Evolutionary conservation across 2,329 filamentous ascomycete species (phyloP), one percentile per base, ranked within the genome.

Genomic region (Exophiala sideris): DNA sequence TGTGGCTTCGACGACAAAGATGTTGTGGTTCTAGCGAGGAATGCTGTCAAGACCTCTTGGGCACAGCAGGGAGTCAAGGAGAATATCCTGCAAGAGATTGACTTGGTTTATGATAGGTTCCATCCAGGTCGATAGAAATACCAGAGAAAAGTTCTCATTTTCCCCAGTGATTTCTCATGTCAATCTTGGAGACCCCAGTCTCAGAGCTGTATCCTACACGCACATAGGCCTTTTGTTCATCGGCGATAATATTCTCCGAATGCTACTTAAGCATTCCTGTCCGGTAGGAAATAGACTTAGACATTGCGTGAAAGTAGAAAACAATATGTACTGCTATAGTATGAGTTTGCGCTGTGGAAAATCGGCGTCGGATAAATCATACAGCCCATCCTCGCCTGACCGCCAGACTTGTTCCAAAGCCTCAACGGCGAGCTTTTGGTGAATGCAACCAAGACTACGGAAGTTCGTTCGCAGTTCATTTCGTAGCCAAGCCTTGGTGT

Each of bases 31-130:
- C 59, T 80, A 46, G 68, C 66, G 0, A 69, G 60, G 14, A 71
- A 79, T 62, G 72, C 71, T 0, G 66, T 79, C 5, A 71, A 73
- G 7, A 76, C 77, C 56, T 74, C 68, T 40, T 81, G 77, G 78
- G 76, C 76, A 6, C 62, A 67, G 14, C 64, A 69, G 1, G 55
- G 65, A 18, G 54, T 74, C 9, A 79, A 78, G 54, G 46, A 41
- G 36, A 38, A 47, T 9, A 41, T 56, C 32, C 29, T 56, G 34
- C 12, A 35, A 32, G 53, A 56, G 36, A 48, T 56, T 35, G 53
- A 52, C 29, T 2, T n/a, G 48, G 48, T 45, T 7, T 41, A 32
- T 18, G 14, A 34, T 9, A 32, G 33, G 33, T 52, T 52, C 40
- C 20, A 52, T 9, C 44, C 42, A 14, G n/a, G 2, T 24, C 18